Evolutionary conservation across 768 basidiomycete genomes (phyloP), one percentile per base, ranked within the genome.

Genomic region (Albatrellus ellisii): DNA sequence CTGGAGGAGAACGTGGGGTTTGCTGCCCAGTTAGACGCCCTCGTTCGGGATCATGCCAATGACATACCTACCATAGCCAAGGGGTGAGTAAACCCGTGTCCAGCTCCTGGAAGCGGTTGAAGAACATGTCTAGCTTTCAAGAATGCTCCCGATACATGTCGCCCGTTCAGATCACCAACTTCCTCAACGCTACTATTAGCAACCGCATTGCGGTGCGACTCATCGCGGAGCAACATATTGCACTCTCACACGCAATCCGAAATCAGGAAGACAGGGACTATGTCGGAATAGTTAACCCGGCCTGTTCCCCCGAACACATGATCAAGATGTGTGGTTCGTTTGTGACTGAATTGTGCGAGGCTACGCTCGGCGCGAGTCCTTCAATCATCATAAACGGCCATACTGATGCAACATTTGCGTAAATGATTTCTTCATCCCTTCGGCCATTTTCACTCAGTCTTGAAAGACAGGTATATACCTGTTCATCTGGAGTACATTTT

Each of bases 11-110:
- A 91, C 48, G 65, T 66, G 4, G 56, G 59, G 12, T 89, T 91
- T 50, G 72, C 79, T 0, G 66, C 72, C 38, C 67, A 75, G 46
- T 65, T 92, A n/a, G 72, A 75, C 32, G 65, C 68, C 26, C 61
- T 92, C 15, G 87, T 92, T 3, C 72, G 74, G 45, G 67, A 70
- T 41, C 89, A 92, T 55, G 71, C 81, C 1, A 81, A 91, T 59
- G 90, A 92, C 56, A 86, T 92, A 38, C 88, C 88, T 1, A 82
- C 80, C 11, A 74, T 92, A 73, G 88, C 89, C 3, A 89, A 88
- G 62, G 89, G 89, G 86, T 79, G 48, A 38, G 48, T 56, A 11
- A n/a, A 36, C 22, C 33, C 17, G 39, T 22, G 39, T 46, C 26
- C 15, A 10, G 20, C 4, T 40, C 25, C 7, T 25, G 9, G 9